Evolutionary conservation across 306 rosid genomes (phyloP).

Genomic region (Quercus glauca): DNA sequence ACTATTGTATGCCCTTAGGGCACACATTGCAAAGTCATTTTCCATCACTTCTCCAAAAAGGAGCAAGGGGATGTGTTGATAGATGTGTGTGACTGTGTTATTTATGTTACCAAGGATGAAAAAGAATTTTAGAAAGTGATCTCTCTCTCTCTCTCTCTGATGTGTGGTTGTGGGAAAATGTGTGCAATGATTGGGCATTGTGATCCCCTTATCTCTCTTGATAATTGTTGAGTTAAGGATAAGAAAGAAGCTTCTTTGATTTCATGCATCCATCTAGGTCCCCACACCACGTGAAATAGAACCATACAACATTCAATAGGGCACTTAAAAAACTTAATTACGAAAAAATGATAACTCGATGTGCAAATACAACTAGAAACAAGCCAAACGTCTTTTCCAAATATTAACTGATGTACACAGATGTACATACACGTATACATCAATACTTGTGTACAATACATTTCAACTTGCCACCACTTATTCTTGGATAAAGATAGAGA

Average conservation of each 20-base stretch:
- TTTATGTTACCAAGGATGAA: not conserved
- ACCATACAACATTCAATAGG: slow-evolving; percentile 22
- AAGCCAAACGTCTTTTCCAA: too few species aligned
- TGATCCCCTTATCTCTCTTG: slow-evolving; percentile 20
- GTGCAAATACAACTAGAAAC: too few species aligned
- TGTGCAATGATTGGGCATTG: slow-evolving; percentile 29
- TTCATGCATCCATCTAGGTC: slow-evolving; percentile 31
- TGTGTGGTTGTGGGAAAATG: slow-evolving; percentile 34
- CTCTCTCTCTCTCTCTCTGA: not conserved
- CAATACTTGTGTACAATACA: too few species aligned
- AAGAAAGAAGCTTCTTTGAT: slow-evolving; percentile 30
- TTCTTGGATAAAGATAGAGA: too few species aligned
- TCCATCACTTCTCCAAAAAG: not conserved
- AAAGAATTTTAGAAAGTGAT: not conserved
- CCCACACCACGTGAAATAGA: slow-evolving; percentile 42
- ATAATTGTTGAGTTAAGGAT: slow-evolving; percentile 27
- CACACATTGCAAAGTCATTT: slow-evolving; percentile 16
- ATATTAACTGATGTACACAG: too few species aligned
- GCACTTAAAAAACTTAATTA: too few species aligned
- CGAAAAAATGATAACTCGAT: too few species aligned
- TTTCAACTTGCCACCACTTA: too few species aligned
- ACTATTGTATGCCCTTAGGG: too few species aligned
- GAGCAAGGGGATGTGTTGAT: slow-evolving; percentile 1
- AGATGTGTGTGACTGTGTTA: not conserved
- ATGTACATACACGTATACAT: too few species aligned